Evolutionary conservation across 257 asterid genomes (phyloP).

Genomic region (Linaria vulgaris): DNA sequence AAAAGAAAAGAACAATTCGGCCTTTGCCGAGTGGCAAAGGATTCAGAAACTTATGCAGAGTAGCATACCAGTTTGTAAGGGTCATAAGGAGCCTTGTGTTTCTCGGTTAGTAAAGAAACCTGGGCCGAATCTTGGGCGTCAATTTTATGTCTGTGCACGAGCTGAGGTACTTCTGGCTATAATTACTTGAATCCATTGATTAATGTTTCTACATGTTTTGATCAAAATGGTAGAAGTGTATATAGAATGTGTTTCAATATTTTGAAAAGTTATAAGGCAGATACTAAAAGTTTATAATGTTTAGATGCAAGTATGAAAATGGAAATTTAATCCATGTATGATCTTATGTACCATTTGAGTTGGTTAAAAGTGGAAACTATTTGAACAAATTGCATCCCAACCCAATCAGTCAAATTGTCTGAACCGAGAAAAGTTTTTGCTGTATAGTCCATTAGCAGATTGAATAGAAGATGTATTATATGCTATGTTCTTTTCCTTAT

Average conservation of each 20-base stretch:
- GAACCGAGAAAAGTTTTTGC: background rate
- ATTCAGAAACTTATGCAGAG: constrained; percentile 87
- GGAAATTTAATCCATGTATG: too few species aligned
- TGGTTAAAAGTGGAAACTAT: constrained; percentile 11
- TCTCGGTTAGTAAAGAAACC: constrained; percentile 88
- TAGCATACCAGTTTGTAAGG: constrained; percentile 90
- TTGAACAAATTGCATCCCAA: background rate
- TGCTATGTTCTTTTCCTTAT: background rate
- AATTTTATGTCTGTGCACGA: constrained; percentile 88
- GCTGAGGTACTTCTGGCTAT: constrained; percentile 66
- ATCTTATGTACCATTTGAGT: constrained; percentile 16
- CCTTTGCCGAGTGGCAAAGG: constrained; percentile 90
- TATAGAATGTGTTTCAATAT: too few species aligned
- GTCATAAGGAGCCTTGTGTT: constrained; percentile 91
- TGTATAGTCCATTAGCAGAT: background rate
- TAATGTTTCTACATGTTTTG: too few species aligned
- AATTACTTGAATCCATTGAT: background rate
- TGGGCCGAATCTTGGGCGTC: constrained; percentile 82
- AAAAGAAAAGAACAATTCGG: constrained; percentile 47
- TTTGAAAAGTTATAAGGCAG: too few species aligned
- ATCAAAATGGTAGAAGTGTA: too few species aligned
- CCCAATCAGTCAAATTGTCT: background rate
- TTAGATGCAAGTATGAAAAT: too few species aligned
- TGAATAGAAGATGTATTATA: too few species aligned
- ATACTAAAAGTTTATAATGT: too few species aligned